Evolutionary conservation across 441 rosid genomes (phyloP).

Genomic region (Syzygium malaccense): DNA sequence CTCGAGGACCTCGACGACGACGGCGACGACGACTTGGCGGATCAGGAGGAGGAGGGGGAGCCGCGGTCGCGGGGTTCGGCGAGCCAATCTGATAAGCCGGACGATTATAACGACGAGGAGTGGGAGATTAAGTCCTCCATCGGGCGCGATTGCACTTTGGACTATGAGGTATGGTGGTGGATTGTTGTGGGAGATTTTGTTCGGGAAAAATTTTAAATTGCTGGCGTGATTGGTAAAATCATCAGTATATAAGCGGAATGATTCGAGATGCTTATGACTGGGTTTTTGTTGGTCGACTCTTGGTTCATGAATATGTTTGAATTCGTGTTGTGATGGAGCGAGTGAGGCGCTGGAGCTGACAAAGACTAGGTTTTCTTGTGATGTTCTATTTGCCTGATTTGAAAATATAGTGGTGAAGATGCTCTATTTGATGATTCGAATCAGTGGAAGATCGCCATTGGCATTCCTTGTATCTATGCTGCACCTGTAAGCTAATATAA

Average conservation of each 20-base stretch:
- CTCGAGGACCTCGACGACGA: conserved; percentile 38
- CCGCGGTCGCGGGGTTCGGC: conserved; percentile 1
- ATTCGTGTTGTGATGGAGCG: neutral
- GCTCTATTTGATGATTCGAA: neutral
- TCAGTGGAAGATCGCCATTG: neutral
- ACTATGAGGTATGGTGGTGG: conserved; percentile 45
- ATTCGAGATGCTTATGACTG: neutral
- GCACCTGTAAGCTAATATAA: neutral
- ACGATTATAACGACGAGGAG: conserved; percentile 68
- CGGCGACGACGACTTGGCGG: conserved; percentile 19
- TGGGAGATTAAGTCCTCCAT: conserved; percentile 82
- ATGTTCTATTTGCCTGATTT: neutral
- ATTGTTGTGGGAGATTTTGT: neutral
- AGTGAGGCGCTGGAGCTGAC: neutral
- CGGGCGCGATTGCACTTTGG: conserved; percentile 76
- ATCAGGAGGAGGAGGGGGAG: conserved; percentile 16
- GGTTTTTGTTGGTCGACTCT: neutral
- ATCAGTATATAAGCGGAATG: neutral
- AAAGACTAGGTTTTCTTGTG: neutral
- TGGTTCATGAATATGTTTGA: neutral
- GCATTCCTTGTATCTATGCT: too few species aligned
- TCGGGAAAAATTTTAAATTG: neutral
- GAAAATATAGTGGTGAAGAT: neutral
- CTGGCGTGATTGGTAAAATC: neutral
- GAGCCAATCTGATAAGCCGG: conserved; percentile 28